Base-by-base conservation (phyloP, 495 filamentous ascomycete species). In the Hypoxylon trugodes region DNA sequence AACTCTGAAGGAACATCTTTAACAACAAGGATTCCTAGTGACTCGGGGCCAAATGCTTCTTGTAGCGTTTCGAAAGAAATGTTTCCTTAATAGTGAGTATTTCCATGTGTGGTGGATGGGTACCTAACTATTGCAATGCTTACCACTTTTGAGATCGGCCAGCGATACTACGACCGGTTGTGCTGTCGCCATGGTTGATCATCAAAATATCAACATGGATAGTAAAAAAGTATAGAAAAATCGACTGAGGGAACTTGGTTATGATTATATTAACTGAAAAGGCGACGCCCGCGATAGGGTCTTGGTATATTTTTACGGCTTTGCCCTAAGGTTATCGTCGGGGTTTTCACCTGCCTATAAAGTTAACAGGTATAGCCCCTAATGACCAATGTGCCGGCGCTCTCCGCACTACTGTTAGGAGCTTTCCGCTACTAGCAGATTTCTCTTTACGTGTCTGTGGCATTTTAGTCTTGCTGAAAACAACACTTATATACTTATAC, bases 21-120 rank as follows among this genome's bases (percentile, higher is more conserved):
- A 13, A 99, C 94, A 8, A 98, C 77, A 35, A 99, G 87, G 41
- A 99, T 97, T 0, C 96, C 95, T 21, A 99, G 77, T 0, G 96
- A 98, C 2, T 88, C 84, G 1, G 95, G 92, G 2, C 95, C 95
- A 70, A 99, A 98, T 2, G 95, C 95, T 62, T 89, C 83, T 61
- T 90, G 88, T 9, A 99, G 82, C 0, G 84, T 84, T 18, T 87
- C 82, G 54, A 91, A 90, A 4, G 89, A 81, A 48, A 97, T 82
- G 38, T 84, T 83, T 19, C 89, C 92, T 93, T 53, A 13, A 25
- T 38, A 22, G 22, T 70, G 13, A 70, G 57, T n/a, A 48, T 41
- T 9, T 30, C n/a, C n/a, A n/a, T n/a, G n/a, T n/a, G n/a, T n/a
- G n/a, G n/a, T n/a, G 46, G 22, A 18, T 13, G 18, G 9, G 15